Conservation (phyloP, 495 filamentous ascomycete genomes). For the Usnea hakonensis region DNA sequence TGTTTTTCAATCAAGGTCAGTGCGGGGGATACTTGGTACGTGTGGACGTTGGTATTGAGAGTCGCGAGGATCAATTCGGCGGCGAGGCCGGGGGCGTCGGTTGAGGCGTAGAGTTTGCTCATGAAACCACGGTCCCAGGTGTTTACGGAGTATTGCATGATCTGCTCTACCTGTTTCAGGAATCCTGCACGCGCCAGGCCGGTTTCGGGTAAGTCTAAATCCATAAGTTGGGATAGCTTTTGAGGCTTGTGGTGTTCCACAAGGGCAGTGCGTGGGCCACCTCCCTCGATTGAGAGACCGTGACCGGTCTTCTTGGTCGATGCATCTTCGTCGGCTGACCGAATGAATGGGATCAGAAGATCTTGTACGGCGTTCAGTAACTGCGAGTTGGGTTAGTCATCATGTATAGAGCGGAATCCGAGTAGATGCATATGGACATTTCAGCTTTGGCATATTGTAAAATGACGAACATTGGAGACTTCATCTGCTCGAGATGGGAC, state of each 20-base stretch:
- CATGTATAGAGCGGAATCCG: neutral
- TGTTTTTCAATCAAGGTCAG: slow-evolving; percentile 78
- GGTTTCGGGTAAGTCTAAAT: slow-evolving; percentile 55
- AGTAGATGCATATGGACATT: neutral
- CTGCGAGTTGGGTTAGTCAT: slow-evolving; percentile 25
- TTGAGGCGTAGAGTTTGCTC: slow-evolving; percentile 72
- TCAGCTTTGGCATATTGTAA: slow-evolving; percentile 2
- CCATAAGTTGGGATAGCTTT: slow-evolving; percentile 56
- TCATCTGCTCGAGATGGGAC: slow-evolving; percentile 18
- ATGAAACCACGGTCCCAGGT: slow-evolving; percentile 91
- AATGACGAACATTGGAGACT: slow-evolving; percentile 17
- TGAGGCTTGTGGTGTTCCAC: slow-evolving; percentile 65
- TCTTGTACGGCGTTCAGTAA: slow-evolving; percentile 65
- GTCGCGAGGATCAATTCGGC: slow-evolving; percentile 38
- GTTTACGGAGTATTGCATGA: slow-evolving; percentile 81
- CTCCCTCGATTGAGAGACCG: slow-evolving; percentile 40
- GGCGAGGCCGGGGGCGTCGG: slow-evolving; percentile 74
- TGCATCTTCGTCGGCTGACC: slow-evolving; percentile 60
- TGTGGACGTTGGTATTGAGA: slow-evolving; percentile 68
- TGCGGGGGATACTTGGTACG: slow-evolving; percentile 84
- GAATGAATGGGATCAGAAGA: slow-evolving; percentile 72
- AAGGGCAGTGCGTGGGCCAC: slow-evolving; percentile 48
- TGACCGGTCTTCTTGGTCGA: slow-evolving; percentile 43
- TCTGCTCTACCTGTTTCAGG: slow-evolving; percentile 82
- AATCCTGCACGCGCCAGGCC: slow-evolving; percentile 74